Evolutionary conservation across 106 monocot species (phyloP).

Genomic region (Dioscorea dumetorum): DNA sequence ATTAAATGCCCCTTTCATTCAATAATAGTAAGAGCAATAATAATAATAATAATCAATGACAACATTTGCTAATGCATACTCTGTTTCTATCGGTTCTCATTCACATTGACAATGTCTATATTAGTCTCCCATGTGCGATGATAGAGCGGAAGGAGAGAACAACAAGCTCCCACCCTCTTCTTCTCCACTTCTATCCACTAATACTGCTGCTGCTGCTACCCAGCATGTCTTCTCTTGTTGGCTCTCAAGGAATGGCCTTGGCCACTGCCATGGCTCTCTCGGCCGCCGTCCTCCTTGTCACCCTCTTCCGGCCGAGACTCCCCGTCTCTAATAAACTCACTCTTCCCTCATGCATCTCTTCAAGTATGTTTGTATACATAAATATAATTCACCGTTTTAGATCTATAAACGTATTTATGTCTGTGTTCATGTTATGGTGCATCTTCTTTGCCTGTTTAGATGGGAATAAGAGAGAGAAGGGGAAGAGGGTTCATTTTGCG

Average conservation of each 20-base stretch:
- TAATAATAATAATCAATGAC: no score
- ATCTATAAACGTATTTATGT: not conserved
- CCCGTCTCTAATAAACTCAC: not conserved
- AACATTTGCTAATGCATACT: no score
- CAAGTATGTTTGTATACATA: not conserved
- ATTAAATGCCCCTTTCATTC: no score
- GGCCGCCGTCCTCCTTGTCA: slow-evolving; percentile 35
- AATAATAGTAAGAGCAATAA: no score
- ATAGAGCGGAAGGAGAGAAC: no score
- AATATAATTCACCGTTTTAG: not conserved
- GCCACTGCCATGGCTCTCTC: slow-evolving; percentile 43
- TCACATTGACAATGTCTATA: no score
- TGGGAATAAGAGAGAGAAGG: slow-evolving; percentile 15
- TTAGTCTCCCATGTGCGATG: no score
- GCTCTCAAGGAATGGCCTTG: slow-evolving; percentile 21
- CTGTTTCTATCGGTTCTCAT: no score
- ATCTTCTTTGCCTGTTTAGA: not conserved
- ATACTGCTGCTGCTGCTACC: no score
- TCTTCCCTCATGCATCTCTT: slow-evolving; percentile 24
- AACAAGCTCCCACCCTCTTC: no score
- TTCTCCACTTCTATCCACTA: no score
- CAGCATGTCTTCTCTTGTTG: slow-evolving; percentile 5
- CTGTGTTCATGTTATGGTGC: not conserved
- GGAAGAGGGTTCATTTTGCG: slow-evolving; percentile 34
- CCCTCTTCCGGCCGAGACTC: slow-evolving; percentile 24